Base-by-base conservation (phyloP, 805 yeast genomes). In the Wickerhamiella azymoides region DNA sequence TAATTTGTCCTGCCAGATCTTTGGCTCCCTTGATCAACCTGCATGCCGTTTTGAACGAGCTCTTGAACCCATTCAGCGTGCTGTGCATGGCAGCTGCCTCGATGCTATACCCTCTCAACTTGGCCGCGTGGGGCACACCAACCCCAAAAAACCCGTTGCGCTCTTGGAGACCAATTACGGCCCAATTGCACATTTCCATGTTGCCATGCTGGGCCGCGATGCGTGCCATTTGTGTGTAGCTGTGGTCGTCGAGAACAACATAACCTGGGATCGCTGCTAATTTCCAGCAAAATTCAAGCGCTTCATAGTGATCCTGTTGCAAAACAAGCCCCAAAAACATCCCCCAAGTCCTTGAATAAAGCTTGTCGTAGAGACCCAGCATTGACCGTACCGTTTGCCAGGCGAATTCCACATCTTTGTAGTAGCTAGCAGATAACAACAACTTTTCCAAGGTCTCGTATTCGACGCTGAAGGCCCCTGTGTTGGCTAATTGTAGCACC, bases 341-440 rank as follows among this genome's bases (percentile, higher is more conserved):
- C 5, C 63, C 65, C 63, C 64, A 61, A 1, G 61, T 55, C 10
- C 65, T 53, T 0, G 60, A 49, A 43, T 50, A 57, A 2, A 61
- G 53, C 8, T 46, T 32, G 2, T 52, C 44, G 41, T 49, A 39
- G 8, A 36, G 21, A 1, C 30, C 10, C 41, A 36, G 48, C 46
- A 62, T 47, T 13, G 48, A 37, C 43, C 53, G 50, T 40, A 57
- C 50, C 7, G 55, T 45, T 24, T 54, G 53, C 48, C 50, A 42
- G 4, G 59, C 57, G 32, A 54, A 51, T 14, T 57, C 64, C 13
- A 49, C 47, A 40, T 62, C 65, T 6, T 52, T 52, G 8, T 47
- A 45, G 39, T 50, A 52, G 32, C 57, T 50, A 9, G 60, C 51
- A 2, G 55, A 43, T 2, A 59, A 40, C 10, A 61, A 41, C 5